Conservation (phyloP, 1,139 yeast genomes). For the Blastobotrys niveus region DNA sequence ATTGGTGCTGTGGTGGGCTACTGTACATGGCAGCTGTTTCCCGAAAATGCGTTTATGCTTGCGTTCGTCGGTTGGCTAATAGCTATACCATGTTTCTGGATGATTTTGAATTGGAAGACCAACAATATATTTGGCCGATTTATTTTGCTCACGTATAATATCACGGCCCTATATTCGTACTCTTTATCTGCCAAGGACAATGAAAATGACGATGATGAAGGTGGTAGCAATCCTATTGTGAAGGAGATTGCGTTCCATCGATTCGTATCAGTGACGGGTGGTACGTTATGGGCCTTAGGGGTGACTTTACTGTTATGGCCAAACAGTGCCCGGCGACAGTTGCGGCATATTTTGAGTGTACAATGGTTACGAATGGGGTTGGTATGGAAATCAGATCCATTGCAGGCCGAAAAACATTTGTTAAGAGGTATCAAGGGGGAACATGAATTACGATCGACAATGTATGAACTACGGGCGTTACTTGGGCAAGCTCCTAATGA, state of each 20-base stretch:
- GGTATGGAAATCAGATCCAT: constrained; percentile 68
- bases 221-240: constrained; percentile 54
- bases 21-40: constrained; percentile 51
- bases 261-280: constrained; percentile 63
- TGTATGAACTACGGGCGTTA: constrained; percentile 55
- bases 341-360: constrained; percentile 58
- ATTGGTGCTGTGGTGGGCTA: constrained; percentile 63
- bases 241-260: constrained; percentile 78
- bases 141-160: constrained; percentile 67
- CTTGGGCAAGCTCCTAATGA: constrained; percentile 73
- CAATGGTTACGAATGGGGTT: constrained; percentile 78
- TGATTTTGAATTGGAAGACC: constrained; percentile 59
- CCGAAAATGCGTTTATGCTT: constrained; percentile 52
- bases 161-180: constrained; percentile 72
- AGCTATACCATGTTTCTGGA: constrained; percentile 60
- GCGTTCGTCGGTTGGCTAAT: constrained; percentile 55
- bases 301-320: constrained; percentile 61
- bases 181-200: constrained; percentile 57
- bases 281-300: constrained; percentile 70
- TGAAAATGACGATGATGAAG: constrained; percentile 59
- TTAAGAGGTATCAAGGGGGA: constrained; percentile 31
- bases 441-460: constrained; percentile 42
- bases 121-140: constrained; percentile 50
- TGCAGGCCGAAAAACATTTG: constrained; percentile 25
- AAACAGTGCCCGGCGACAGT: constrained; percentile 64